Conservation (phyloP, 2,329 filamentous ascomycete genomes). For the Phoma sp. region DNA sequence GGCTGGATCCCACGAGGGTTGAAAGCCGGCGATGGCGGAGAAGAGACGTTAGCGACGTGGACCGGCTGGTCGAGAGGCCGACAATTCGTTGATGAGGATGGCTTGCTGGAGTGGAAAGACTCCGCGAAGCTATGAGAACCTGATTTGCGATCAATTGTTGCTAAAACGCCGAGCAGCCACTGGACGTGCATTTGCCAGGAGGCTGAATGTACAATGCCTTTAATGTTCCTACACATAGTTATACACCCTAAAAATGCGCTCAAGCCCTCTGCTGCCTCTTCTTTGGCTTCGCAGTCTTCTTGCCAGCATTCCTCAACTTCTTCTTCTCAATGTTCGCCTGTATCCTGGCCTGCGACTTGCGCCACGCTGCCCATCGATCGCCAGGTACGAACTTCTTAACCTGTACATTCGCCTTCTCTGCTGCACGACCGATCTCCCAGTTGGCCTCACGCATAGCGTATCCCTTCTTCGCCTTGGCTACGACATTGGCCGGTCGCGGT, state of each 20-base stretch:
- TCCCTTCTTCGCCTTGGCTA: conserved; percentile 52
- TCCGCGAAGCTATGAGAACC: conserved; percentile 31
- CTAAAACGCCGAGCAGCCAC: background rate
- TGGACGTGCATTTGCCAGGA: conserved; percentile 1
- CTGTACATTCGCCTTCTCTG: conserved; percentile 64
- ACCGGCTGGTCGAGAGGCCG: conserved; percentile 75
- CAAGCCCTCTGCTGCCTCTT: conserved; percentile 30
- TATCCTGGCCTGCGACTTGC: conserved; percentile 61
- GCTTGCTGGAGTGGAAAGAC: conserved; percentile 54
- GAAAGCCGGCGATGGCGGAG: conserved; percentile 72
- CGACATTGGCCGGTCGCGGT: conserved; percentile 33
- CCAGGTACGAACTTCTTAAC: conserved; percentile 63
- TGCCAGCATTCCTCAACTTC: conserved; percentile 56
- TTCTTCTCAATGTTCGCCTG: conserved; percentile 61
- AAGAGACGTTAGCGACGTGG: conserved; percentile 73
- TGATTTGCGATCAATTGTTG: background rate
- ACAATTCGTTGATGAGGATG: conserved; percentile 67
- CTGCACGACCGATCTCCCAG: conserved; percentile 69
- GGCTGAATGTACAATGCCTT: conserved; percentile 17
- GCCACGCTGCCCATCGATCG: conserved; percentile 70
- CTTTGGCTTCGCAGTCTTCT: conserved; percentile 41
- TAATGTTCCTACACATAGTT: conserved; percentile 30
- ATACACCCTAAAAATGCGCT: conserved; percentile 21
- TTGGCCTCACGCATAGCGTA: conserved; percentile 71
- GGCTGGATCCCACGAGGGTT: conserved; percentile 70